Evolutionary conservation across 2,329 filamentous ascomycete genomes (phyloP).

Genomic region (Ophiostoma sp.): DNA sequence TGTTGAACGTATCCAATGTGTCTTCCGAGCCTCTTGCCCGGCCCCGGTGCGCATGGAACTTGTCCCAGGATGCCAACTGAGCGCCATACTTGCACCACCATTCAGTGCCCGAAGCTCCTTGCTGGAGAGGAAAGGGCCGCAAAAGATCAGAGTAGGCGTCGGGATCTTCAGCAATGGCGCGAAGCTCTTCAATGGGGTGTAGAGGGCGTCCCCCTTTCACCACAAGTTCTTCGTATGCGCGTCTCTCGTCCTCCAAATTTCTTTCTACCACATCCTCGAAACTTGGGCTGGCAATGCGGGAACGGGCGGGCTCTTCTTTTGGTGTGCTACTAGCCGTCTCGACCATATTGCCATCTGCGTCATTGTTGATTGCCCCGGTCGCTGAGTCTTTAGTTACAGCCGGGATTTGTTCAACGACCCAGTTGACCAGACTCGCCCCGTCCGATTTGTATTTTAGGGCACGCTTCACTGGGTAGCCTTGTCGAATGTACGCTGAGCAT

Average conservation of each 20-base stretch:
- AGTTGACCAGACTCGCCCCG: background rate
- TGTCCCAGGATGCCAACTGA: background rate
- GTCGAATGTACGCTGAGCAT: background rate
- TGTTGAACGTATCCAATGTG: background rate
- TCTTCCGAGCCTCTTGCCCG: background rate
- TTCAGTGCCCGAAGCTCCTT: background rate
- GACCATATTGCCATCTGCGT: background rate
- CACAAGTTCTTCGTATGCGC: background rate
- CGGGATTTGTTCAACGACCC: background rate
- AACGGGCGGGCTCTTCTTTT: background rate
- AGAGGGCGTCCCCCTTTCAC: background rate
- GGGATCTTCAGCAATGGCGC: background rate
- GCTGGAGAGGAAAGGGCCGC: background rate
- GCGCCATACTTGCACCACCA: background rate
- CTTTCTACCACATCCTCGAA: background rate
- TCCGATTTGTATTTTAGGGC: background rate
- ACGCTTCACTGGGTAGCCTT: background rate
- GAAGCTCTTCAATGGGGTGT: background rate
- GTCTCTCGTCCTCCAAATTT: background rate
- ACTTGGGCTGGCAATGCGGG: background rate
- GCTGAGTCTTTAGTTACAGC: background rate
- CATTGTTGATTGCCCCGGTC: background rate
- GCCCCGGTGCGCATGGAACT: background rate
- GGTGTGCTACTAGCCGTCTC: background rate
- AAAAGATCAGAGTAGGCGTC: background rate